These are phyloP conservation scores for Cupressus sempervirens DNA, from an alignment of 75 land plant species.

Conservation along the genomic window DNA sequence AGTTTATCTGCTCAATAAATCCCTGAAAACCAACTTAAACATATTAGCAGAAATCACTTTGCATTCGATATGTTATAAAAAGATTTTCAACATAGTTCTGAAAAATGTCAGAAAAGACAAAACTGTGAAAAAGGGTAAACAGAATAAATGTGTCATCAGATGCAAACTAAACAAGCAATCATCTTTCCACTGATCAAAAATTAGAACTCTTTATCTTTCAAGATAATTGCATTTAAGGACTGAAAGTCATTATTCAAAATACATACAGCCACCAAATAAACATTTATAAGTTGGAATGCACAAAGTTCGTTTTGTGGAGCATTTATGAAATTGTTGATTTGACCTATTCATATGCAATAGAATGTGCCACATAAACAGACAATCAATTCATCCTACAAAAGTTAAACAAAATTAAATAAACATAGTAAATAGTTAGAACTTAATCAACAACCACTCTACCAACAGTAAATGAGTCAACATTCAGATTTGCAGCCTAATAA, in stretches of 20 bases:
- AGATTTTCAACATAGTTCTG: neutral
- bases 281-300: no score
- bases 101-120: neutral
- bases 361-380: neutral
- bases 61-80: neutral
- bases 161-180: neutral
- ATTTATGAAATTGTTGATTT: no score
- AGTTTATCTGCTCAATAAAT: constrained; percentile 53
- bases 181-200: neutral
- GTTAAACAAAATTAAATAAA: neutral
- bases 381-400: neutral
- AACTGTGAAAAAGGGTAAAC: neutral
- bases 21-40: constrained; percentile 35
- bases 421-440: neutral
- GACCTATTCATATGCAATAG: neutral
- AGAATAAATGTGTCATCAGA: neutral
- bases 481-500: neutral
- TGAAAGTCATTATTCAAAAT: no score
- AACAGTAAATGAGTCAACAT: neutral
- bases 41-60: neutral
- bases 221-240: neutral
- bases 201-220: neutral
- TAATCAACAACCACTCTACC: neutral
- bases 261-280: no score
- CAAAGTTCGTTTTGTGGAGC: no score